Base-by-base conservation (phyloP, 2,329 filamentous ascomycete genomes). In the Aureobasidium sp. region DNA sequence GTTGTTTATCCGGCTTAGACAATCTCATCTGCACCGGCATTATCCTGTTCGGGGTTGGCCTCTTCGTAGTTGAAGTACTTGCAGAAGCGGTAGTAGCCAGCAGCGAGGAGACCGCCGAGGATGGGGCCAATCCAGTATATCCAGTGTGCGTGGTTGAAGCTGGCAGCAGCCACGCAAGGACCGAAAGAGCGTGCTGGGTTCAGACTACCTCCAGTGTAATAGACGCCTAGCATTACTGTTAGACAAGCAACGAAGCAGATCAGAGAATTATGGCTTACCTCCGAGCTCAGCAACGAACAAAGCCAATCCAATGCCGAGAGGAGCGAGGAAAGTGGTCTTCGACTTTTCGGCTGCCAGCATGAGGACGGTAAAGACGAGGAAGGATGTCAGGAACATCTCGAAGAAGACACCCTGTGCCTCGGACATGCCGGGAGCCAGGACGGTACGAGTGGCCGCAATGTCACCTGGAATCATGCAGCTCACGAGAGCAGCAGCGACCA, bases 311-410 rank as follows among this genome's bases (percentile, higher is more conserved):
- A 65, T 65, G 25, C 65, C 64, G 33, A 65, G 42, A 4, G 64
- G 64, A 13, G 65, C 65, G 11, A 71, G 59, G 62, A 69, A 73
- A 1, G 70, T 72, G 25, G 60, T 66, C 61, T 71, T 71, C 21
- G 65, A 64, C 63, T 73, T 73, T 62, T 73, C 70, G 5, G 65
- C 68, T 5, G 71, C 71, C 33, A 73, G 66, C 69, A 73, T 72
- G 51, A 72, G 65, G 27, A 72, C 67, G 40, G 67, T 68, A 60
- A 72, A 69, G 25, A 69, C 63, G 42, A 73, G 66, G 15, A 65
- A 38, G 2, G 66, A 47, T 5, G 71, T 73, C 13, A 72, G 60
- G 55, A 73, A 69, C 68, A 71, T 69, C 62, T 73, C 71, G 23
- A 73, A 61, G 60, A 72, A 71, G 1, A 70, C 54, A 4, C 70